Conservation (phyloP, 257 asterid genomes). For the Buddleja alternifolia region DNA sequence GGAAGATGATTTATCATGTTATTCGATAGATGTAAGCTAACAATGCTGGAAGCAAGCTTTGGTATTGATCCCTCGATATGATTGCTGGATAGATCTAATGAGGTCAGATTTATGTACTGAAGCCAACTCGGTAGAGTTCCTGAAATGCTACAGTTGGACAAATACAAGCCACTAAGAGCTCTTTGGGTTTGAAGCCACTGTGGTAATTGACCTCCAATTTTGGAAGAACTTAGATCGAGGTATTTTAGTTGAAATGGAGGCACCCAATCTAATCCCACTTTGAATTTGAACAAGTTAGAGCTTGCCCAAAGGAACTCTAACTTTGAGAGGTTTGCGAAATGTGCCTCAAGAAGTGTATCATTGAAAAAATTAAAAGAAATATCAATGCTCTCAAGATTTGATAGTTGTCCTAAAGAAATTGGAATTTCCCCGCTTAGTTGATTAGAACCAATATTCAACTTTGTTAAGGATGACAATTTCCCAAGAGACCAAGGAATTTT, state of each 20-base stretch:
- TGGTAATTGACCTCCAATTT: conserved; percentile 27
- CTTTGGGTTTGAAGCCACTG: conserved; percentile 25
- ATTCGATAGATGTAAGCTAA: not conserved
- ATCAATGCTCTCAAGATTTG: not conserved
- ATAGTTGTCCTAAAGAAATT: not conserved
- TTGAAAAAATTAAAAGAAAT: not conserved
- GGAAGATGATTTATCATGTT: not conserved
- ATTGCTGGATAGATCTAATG: not conserved
- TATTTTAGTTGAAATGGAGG: not conserved
- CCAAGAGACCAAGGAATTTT: not conserved
- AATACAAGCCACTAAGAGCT: not conserved
- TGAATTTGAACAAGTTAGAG: not conserved
- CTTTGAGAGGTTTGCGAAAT: conserved; percentile 12
- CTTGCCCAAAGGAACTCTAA: not conserved
- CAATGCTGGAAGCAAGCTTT: not conserved
- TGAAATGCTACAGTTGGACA: conserved; percentile 19
- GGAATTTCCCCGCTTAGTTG: not conserved
- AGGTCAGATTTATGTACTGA: not conserved
- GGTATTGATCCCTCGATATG: no score
- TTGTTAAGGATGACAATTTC: not conserved
- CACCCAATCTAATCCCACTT: not conserved
- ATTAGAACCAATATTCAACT: not conserved
- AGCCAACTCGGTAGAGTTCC: conserved; percentile 21
- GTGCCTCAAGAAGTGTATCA: conserved; percentile 13
- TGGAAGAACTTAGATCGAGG: not conserved